Conservation (phyloP, 306 rosid genomes). For the Gleditsia sinensis region DNA sequence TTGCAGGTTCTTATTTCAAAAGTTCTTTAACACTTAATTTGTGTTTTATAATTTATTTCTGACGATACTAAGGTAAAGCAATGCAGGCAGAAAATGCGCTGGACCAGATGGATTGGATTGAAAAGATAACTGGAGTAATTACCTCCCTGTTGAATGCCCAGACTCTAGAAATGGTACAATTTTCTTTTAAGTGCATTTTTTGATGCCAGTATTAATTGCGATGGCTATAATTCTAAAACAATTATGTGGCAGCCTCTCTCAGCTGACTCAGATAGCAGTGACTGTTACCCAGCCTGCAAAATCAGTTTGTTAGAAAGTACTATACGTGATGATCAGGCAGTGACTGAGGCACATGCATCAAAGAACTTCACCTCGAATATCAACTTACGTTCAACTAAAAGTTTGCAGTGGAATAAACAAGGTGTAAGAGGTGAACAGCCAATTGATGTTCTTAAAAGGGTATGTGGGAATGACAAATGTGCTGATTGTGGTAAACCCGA, state of each 20-base stretch:
- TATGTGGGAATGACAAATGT: constrained; percentile 80
- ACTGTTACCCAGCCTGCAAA: constrained; percentile 23
- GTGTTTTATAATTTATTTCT: constrained; percentile 6
- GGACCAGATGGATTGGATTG: constrained; percentile 89
- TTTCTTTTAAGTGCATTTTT: background rate
- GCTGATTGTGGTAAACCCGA: constrained; percentile 88
- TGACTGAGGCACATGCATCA: constrained; percentile 33
- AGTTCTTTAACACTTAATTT: background rate
- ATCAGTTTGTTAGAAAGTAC: constrained; percentile 27
- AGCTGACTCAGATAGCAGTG: constrained; percentile 36
- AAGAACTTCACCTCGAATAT: constrained; percentile 25
- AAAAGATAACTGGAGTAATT: constrained; percentile 78
- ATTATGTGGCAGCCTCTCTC: constrained; percentile 49
- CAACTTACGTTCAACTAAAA: constrained; percentile 36
- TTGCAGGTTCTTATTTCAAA: constrained; percentile 57
- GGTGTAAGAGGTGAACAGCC: constrained; percentile 55
- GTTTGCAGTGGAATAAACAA: constrained; percentile 34
- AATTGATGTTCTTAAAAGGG: constrained; percentile 68
- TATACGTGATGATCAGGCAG: constrained; percentile 37
- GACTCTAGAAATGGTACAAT: constrained; percentile 55
- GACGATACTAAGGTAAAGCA: background rate
- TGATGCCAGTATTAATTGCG: constrained; percentile 27
- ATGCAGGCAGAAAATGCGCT: constrained; percentile 81
- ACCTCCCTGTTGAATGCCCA: constrained; percentile 68
- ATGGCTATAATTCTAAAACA: constrained; percentile 12